Conservation (phyloP, 257 asterid genomes). For the Nicotiana attenuata region DNA sequence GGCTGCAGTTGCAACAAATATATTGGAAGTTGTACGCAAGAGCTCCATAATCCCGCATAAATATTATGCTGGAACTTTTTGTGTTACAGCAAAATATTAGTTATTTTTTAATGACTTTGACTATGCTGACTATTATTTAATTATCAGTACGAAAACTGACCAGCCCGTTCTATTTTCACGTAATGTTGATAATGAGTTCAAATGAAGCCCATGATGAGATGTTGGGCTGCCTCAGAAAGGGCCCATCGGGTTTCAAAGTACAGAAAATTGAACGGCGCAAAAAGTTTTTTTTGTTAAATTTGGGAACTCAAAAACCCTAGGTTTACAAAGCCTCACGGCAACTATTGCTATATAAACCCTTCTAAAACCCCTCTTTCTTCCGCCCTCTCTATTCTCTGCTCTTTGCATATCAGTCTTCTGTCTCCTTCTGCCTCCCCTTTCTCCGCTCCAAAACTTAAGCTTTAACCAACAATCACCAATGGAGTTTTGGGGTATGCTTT, state of each 20-base stretch:
- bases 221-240: background rate
- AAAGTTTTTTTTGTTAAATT: background rate
- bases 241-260: background rate
- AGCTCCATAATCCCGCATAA: too few relatives aligned
- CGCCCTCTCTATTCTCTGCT: constrained; percentile 21
- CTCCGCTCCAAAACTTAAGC: background rate
- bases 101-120: too few relatives aligned
- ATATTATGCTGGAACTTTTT: too few relatives aligned
- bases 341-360: constrained; percentile 17
- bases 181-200: background rate
- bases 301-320: constrained; percentile 32
- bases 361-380: constrained; percentile 25
- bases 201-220: background rate
- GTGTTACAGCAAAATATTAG: too few relatives aligned
- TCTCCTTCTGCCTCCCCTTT: background rate
- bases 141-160: too few relatives aligned
- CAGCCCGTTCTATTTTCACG: too few relatives aligned
- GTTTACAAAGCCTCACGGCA: background rate
- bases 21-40: too few relatives aligned
- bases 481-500: constrained; percentile 68
- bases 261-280: background rate
- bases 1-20: too few relatives aligned
- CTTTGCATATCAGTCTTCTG: background rate
- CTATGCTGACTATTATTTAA: too few relatives aligned
- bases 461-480: constrained; percentile 17